Evolutionary conservation across 2,329 filamentous ascomycete species (phyloP).

Genomic region (Claviceps sorghi): DNA sequence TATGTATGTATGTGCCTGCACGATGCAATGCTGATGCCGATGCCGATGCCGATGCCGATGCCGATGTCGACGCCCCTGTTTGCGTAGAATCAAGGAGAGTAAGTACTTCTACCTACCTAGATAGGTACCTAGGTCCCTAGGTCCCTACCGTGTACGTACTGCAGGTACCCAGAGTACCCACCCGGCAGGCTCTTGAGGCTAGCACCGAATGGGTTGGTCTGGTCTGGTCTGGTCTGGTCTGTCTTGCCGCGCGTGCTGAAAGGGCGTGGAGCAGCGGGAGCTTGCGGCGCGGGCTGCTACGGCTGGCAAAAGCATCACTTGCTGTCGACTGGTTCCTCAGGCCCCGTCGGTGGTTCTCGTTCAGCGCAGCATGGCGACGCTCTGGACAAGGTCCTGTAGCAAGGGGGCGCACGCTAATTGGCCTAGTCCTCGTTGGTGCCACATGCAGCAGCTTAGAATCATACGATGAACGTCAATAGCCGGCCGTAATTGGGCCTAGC

Average conservation of each 20-base stretch:
- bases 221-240: background rate
- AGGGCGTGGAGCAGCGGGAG: background rate
- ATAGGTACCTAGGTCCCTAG: too few species aligned
- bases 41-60: too few species aligned
- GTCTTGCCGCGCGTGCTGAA: background rate
- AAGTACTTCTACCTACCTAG: too few species aligned
- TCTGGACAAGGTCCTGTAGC: background rate
- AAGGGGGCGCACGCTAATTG: background rate
- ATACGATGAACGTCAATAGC: constrained; percentile 1
- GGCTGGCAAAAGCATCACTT: background rate
- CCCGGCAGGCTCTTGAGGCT: background rate
- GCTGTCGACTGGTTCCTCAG: background rate
- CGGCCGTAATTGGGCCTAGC: background rate
- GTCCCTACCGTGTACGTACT: too few species aligned
- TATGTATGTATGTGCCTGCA: background rate
- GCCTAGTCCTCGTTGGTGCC: background rate
- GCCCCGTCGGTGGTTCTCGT: background rate
- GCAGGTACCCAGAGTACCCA: too few species aligned
- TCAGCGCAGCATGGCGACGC: background rate
- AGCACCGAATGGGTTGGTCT: background rate
- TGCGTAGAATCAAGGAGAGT: too few species aligned
- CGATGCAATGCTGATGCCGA: background rate
- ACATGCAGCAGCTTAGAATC: constrained; percentile 1
- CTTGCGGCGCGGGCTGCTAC: background rate
- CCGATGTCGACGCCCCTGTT: background rate